Evolutionary conservation across 441 rosid species (phyloP), one percentile per base, ranked within the genome.

Genomic region (Populus hybrid): DNA sequence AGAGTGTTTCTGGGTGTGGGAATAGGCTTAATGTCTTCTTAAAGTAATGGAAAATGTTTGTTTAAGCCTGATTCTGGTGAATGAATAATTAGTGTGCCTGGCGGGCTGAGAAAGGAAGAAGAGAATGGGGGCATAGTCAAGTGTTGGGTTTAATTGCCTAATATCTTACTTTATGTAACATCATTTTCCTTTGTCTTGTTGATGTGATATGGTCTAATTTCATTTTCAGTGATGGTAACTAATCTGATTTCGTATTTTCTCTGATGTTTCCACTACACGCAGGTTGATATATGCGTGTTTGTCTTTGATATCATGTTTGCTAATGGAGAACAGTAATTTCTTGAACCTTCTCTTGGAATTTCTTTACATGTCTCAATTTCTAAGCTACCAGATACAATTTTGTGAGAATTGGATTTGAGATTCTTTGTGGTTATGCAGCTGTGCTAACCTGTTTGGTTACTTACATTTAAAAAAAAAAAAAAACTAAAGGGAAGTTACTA

Each of bases 281-380:
- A 93, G 99, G 90, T 92, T 28, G 89, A 92, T 71, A 89, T 95
- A 67, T 95, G 97, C 73, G 79, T 92, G 67, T 93, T 92, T 77
- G 90, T 91, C 83, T 93, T 93, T 77, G 99, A 95, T 80, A 82
- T 95, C 85, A 92, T 95, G 99, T 93, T 90, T 85, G 83, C 92
- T 80, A 92, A 95, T 74, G 99, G 95, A 82, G 86, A 90, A 79
- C 89, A 84, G 97, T 95, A 89, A 81, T 85, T 76, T 77, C 82
- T 84, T 76, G 40, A 79, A 80, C 82, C 82, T 67, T 77, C 61
- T 42, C 75, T 72, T 78, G 38, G 8, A 75, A 7, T 78, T 67
- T 16, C 72, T 81, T 69, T 32, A 9, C 28, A 26, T 14, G 20
- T 46, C 20, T 14, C 7, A 46, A 46, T 46, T 14, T 4, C 20